Base-by-base conservation (phyloP, 768 basidiomycete species). In the Mycena galericulata region DNA sequence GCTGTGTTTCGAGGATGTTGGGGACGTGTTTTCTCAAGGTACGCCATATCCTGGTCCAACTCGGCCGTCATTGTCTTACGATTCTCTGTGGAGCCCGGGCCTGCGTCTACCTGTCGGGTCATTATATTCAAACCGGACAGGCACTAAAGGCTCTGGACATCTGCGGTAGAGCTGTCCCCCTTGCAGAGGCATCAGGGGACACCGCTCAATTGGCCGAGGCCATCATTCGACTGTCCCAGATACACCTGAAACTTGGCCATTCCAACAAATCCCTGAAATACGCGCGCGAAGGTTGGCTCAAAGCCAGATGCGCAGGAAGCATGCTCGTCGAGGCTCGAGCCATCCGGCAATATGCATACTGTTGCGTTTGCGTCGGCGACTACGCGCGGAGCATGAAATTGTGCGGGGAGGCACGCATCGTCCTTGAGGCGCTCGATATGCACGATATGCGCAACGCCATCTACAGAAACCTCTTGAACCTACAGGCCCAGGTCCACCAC, bases 281-380 rank as follows among this genome's bases (percentile, higher is more conserved):
- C 22, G 29, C 45, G 11, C 58, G 58, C 1, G 45, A 59, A 18
- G 58, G 32, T 2, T 59, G 58, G 3, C n/a, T n/a, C 12, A 34
- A 14, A 15, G 45, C 58, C 15, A 59, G 26, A 20, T 24, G 29
- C 20, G 58, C 22, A 7, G 58, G 45, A 11, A 47, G 45, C 32
- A 59, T 59, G 45, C 46, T 59, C 17, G 15, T 59, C 10, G 45
- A 59, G 32, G 58, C 58, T 0, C 58, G 58, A 4, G 58, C 45
- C 9, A 17, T 59, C 24, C 58, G 58, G 9, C n/a, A 34, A 47
- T 59, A 59, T 32, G 32, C 43, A 18, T 38, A 18, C 34, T 59
- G 58, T 22, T 59, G 58, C 43, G 58, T 36, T 14, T 49, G 29
- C 17, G 45, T 59, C 32, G 58, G 58, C 9, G 45, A 59, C 58